Conservation (phyloP, 805 yeast species). For the Crinitomyces ghanaensis region DNA sequence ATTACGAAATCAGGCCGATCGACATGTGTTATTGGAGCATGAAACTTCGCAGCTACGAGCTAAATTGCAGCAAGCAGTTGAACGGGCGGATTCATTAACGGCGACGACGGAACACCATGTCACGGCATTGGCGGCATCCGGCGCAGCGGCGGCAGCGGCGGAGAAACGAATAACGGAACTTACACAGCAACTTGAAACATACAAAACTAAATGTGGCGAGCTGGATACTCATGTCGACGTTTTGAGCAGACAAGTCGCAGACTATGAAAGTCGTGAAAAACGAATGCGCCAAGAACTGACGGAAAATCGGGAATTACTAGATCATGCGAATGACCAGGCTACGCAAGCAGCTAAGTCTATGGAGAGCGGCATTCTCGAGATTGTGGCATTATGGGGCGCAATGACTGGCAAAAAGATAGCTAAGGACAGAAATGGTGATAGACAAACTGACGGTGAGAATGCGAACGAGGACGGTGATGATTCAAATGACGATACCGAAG, state of each 20-base stretch:
- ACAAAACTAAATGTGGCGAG: constrained; percentile 9
- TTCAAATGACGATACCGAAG: too few species aligned
- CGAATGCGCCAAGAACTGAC: constrained; percentile 14
- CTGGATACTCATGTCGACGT: constrained; percentile 10
- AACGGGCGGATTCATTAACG: constrained; percentile 11
- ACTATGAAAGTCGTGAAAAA: constrained; percentile 12
- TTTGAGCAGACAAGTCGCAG: constrained; percentile 12
- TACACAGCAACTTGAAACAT: constrained; percentile 12
- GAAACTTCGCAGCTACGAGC: constrained; percentile 10
- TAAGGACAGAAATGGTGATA: too few species aligned
- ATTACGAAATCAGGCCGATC: constrained; percentile 15
- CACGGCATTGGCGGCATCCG: constrained; percentile 17
- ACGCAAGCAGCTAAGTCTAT: constrained; percentile 15
- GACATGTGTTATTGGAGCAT: constrained; percentile 10
- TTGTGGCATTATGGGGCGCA: constrained; percentile 19
- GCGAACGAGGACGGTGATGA: constrained; percentile 9
- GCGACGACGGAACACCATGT: constrained; percentile 16
- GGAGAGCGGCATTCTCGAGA: constrained; percentile 14
- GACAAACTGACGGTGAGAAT: too few species aligned
- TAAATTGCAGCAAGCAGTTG: constrained; percentile 7
- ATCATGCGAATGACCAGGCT: constrained; percentile 12
- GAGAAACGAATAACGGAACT: constrained; percentile 12
- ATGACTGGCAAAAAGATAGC: too few species aligned
- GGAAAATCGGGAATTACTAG: constrained; percentile 11
- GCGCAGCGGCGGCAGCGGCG: constrained; percentile 18